These are phyloP conservation scores for Taphrina flavorubra DNA, from an alignment of 1,139 yeast species.

Conservation along the genomic window DNA sequence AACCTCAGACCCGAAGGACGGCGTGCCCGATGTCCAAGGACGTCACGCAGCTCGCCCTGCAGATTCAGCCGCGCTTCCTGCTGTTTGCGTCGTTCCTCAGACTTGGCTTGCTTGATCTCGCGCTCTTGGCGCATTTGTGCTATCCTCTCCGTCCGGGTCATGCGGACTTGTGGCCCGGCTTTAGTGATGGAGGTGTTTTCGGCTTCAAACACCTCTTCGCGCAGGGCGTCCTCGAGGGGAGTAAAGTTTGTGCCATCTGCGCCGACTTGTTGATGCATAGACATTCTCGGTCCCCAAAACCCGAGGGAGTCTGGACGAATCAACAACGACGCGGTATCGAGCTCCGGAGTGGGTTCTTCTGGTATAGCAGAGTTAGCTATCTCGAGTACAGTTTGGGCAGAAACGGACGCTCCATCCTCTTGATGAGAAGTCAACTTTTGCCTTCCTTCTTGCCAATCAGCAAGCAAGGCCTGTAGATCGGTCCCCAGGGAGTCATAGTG, in stretches of 20 bases:
- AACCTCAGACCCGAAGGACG: constrained; percentile 20
- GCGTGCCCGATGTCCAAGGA: constrained; percentile 29
- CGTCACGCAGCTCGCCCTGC: constrained; percentile 26
- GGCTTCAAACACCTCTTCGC: constrained; percentile 25
- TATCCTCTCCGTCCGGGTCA: constrained; percentile 30
- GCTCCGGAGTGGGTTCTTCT: neutral
- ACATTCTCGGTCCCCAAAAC: constrained; percentile 38
- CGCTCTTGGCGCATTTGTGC: constrained; percentile 38
- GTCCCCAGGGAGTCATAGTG: constrained; percentile 51
- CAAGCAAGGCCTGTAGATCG: constrained; percentile 50
- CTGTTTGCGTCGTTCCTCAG: constrained; percentile 27
- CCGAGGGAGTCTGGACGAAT: constrained; percentile 32
- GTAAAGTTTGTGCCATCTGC: neutral
- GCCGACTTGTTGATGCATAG: neutral
- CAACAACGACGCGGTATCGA: constrained; percentile 3
- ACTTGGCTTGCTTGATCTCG: constrained; percentile 26
- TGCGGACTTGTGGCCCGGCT: neutral
- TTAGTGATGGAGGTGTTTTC: neutral
- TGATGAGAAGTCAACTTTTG: constrained; percentile 38
- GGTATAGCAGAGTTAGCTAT: neutral
- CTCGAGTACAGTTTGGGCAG: neutral
- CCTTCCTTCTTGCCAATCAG: constrained; percentile 50
- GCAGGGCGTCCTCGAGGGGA: constrained; percentile 12
- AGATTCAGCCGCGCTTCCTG: constrained; percentile 5
- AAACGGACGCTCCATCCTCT: constrained; percentile 10